Evolutionary conservation across 2,329 filamentous ascomycete species (phyloP).

Genomic region (Colletotrichum spaethianum): DNA sequence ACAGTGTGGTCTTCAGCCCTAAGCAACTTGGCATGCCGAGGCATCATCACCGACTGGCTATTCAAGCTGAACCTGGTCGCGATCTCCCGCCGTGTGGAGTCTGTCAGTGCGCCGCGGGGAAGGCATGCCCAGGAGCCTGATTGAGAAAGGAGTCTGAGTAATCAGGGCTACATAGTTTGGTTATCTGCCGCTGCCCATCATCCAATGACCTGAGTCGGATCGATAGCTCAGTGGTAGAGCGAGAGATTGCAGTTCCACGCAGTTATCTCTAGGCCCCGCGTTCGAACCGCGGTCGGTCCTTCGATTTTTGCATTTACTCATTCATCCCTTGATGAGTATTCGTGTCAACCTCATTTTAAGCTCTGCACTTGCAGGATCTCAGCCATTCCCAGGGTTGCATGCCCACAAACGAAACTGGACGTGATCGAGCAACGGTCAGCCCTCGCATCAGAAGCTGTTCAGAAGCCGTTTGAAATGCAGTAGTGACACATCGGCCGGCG

Average conservation of each 20-base stretch:
- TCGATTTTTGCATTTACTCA: not conserved
- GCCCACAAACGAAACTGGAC: not conserved
- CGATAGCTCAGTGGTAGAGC: constrained; percentile 43
- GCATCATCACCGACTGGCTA: constrained; percentile 11
- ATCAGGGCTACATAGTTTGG: not conserved
- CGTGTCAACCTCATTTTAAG: too few relatives aligned
- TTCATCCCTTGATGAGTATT: not conserved
- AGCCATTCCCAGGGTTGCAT: not conserved
- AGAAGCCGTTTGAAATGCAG: constrained; percentile 2
- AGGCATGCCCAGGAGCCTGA: too few relatives aligned
- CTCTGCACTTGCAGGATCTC: not conserved
- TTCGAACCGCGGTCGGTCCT: constrained; percentile 42
- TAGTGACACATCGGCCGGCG: not conserved
- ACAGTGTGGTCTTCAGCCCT: not conserved
- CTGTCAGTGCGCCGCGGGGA: not conserved
- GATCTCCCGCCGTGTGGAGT: constrained; percentile 25
- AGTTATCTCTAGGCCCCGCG: constrained; percentile 41
- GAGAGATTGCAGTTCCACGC: constrained; percentile 38
- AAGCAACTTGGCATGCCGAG: constrained; percentile 14
- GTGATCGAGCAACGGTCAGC: not conserved
- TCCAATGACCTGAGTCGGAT: constrained; percentile 9
- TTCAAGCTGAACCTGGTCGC: constrained; percentile 20
- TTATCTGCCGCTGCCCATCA: accelerated
- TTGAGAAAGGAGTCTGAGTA: not conserved
- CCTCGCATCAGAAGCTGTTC: constrained; percentile 27